Base-by-base conservation (phyloP, 768 basidiomycete genomes). In the Leucogyrophana mollusca region DNA sequence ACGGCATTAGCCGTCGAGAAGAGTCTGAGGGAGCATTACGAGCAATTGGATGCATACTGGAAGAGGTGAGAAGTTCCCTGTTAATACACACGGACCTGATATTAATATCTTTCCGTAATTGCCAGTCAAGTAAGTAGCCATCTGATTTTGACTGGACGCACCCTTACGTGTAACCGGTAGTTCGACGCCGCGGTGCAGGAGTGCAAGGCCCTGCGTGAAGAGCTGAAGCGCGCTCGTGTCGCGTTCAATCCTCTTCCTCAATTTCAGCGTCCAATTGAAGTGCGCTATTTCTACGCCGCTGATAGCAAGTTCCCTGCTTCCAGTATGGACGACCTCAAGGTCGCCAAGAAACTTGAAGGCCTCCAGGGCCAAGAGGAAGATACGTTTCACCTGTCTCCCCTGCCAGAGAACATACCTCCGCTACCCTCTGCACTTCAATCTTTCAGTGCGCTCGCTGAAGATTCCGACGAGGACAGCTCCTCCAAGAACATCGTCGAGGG, bases 11-110 rank as follows among this genome's bases (percentile, higher is more conserved):
- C 67, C 9, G 69, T 77, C 27, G 80, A 83, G 68, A 73, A 61
- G 45, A 77, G 66, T 54, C 67, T 86, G 51, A 71, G 77, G 50
- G 74, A 78, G 23, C 78, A 79, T 54, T 76, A 73, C 42, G 67
- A 68, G 40, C 64, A 72, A 32, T 70, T 79, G 50, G 72, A 74
- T 24, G 63, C 58, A 21, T 74, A 65, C 46, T 69, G 69, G 67
- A 68, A 61, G 49, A 54, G 58, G 64, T 72, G 47, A 49, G 72
- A 56, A 43, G 43, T 46, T 25, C 27, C 23, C 35, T 37, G 7
- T 37, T n/a, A 37, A 65, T 67, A 37, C 55, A 61, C 40, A 58
- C 74, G 53, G 62, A 70, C 36, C 60, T 68, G 74, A 75, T 52
- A 70, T 73, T 71, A 34, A 10, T 16, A 34, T 40, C n/a, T 30